phyloP scores from a whole-genome alignment of 371 early-diverging fungal genomes.

The Mucor circinelloides region DNA sequence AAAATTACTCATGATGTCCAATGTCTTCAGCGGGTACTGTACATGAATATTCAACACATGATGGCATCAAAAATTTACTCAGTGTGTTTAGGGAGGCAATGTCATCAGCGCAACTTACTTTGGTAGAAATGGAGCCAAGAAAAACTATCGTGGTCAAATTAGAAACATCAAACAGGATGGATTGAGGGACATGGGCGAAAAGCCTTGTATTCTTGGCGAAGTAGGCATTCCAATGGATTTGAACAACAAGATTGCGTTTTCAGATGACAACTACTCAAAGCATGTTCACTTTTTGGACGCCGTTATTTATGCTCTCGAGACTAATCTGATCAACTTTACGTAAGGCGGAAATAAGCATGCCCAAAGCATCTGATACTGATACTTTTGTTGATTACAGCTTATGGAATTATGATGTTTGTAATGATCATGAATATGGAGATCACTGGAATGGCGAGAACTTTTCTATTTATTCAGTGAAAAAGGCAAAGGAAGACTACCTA shows the following conservation, averaged over 20 bases:
- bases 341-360: conserved; percentile 18
- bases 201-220: conserved; percentile 77
- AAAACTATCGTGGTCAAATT: conserved; percentile 78
- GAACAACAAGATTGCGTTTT: conserved; percentile 68
- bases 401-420: conserved; percentile 84
- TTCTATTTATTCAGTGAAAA: conserved; percentile 66
- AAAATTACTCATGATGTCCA: conserved; percentile 80
- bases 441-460: conserved; percentile 93
- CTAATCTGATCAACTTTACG: conserved; percentile 77
- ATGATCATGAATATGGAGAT: conserved; percentile 79
- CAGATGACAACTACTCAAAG: conserved; percentile 67
- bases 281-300: conserved; percentile 79
- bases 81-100: conserved; percentile 59
- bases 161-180: conserved; percentile 67
- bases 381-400: conserved; percentile 45
- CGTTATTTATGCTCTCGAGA: conserved; percentile 73
- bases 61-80: not conserved
- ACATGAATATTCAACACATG: not conserved
- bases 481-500: conserved; percentile 7
- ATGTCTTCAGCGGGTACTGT: conserved; percentile 62
- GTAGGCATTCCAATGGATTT: conserved; percentile 89
- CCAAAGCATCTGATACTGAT: not conserved
- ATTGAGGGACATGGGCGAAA: conserved; percentile 61
- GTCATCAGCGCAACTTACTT: conserved; percentile 77
- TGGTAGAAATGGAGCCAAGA: conserved; percentile 74